Evolutionary conservation across 768 basidiomycete genomes (phyloP).

Genomic region (Kondoa subrosea): DNA sequence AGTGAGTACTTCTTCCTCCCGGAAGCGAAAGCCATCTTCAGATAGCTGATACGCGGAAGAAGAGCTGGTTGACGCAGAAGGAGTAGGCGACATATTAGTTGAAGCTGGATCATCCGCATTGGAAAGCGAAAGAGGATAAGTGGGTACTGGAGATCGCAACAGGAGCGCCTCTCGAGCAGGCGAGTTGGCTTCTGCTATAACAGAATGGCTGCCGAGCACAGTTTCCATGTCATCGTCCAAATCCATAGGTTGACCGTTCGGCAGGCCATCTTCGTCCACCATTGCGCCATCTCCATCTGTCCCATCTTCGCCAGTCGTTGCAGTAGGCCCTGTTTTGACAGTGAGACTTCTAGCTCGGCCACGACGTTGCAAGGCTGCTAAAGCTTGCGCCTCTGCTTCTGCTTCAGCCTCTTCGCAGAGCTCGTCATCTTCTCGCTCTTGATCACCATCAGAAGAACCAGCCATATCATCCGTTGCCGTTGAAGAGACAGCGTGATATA

Average conservation of each 20-base stretch:
- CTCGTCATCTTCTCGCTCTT: constrained; percentile 10
- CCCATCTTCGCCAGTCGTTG: constrained; percentile 14
- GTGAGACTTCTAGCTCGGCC: constrained; percentile 15
- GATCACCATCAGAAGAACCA: constrained; percentile 16
- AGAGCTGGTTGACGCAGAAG: constrained; percentile 31
- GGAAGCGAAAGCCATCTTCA: constrained; percentile 38
- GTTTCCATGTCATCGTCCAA: constrained; percentile 31
- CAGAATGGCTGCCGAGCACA: not conserved
- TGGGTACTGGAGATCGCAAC: constrained; percentile 2
- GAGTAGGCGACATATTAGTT: constrained; percentile 12
- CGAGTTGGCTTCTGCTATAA: not conserved
- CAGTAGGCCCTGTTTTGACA: constrained; percentile 10
- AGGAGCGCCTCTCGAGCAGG: not conserved
- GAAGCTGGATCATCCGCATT: not conserved
- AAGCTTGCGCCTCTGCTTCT: not conserved
- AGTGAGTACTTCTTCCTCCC: constrained; percentile 84
- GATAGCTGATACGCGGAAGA: constrained; percentile 2
- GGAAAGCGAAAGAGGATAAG: not conserved
- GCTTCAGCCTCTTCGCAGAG: constrained; percentile 10
- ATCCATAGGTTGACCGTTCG: not conserved
- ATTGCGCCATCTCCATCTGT: constrained; percentile 23
- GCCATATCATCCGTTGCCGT: constrained; percentile 8
- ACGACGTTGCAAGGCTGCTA: constrained; percentile 10
- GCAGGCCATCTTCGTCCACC: constrained; percentile 12
- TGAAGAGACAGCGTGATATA: constrained; percentile 11